Conservation (phyloP, 2,329 filamentous ascomycete species). For the Aspergillus brasiliensis region DNA sequence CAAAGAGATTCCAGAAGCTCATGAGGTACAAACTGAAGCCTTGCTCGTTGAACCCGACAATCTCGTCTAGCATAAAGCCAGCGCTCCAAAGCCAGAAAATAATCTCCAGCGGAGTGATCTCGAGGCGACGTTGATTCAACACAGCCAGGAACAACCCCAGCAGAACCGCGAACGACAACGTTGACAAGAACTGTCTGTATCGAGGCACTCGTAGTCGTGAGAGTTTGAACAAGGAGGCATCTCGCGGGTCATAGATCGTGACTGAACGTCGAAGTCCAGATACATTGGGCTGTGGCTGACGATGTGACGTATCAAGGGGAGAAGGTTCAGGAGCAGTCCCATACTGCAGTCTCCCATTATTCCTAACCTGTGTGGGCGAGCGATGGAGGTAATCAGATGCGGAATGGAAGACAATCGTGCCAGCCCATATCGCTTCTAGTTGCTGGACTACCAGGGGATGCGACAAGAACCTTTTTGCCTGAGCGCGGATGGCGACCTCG, state of each 20-base stretch:
- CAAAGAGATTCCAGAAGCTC: constrained; percentile 97
- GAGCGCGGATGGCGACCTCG: constrained; percentile 89
- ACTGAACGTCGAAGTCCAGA: constrained; percentile 65
- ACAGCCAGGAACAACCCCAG: constrained; percentile 85
- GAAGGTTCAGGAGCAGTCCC: constrained; percentile 25
- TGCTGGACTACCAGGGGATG: constrained; percentile 92
- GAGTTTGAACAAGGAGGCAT: constrained; percentile 88
- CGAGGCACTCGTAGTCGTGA: constrained; percentile 87
- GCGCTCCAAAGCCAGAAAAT: constrained; percentile 98
- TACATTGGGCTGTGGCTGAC: constrained; percentile 21
- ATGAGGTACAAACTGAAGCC: constrained; percentile 95
- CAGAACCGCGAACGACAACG: constrained; percentile 80
- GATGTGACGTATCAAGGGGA: constrained; percentile 13
- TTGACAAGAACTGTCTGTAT: constrained; percentile 88
- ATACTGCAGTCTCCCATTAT: constrained; percentile 25
- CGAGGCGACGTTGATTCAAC: constrained; percentile 70
- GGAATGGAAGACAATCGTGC: constrained; percentile 91
- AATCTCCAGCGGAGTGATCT: constrained; percentile 82
- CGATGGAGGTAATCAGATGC: constrained; percentile 83
- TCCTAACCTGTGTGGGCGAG: constrained; percentile 44
- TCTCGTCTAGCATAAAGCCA: constrained; percentile 93
- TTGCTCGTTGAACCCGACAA: constrained; percentile 95
- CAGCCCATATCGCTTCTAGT: constrained; percentile 96
- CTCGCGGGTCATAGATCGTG: constrained; percentile 83
- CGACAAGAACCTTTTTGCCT: constrained; percentile 87